phyloP scores from a whole-genome alignment of 2,329 filamentous ascomycete genomes.

The Trichophyton mentagrophytes region DNA sequence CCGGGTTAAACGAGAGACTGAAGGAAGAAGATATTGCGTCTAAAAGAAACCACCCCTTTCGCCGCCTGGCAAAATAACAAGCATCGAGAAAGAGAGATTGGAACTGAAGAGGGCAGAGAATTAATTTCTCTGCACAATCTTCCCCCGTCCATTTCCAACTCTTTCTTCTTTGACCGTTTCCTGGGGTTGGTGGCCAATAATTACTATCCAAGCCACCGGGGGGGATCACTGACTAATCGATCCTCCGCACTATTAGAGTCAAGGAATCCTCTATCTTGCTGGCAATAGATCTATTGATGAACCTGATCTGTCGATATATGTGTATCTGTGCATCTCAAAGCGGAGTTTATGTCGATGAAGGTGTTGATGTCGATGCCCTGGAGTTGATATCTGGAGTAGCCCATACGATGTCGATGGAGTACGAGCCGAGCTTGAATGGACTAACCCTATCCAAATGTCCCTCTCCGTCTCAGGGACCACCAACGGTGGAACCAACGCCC shows the following conservation, averaged over 20 bases:
- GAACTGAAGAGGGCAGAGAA: background rate
- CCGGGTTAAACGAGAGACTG: background rate
- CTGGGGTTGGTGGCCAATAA: background rate
- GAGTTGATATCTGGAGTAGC: too few relatives aligned
- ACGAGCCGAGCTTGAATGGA: background rate
- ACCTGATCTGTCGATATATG: background rate
- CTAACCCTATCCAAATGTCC: background rate
- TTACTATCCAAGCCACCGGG: background rate
- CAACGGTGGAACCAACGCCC: background rate
- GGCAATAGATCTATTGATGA: background rate
- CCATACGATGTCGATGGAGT: too few relatives aligned
- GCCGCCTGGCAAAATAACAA: background rate
- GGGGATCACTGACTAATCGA: constrained; percentile 1
- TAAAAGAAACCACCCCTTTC: background rate
- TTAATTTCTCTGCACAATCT: background rate
- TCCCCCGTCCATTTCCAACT: background rate
- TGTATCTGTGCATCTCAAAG: too few relatives aligned
- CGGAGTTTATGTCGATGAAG: too few relatives aligned
- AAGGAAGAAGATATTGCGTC: background rate
- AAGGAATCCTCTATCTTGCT: background rate
- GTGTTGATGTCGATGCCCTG: too few relatives aligned
- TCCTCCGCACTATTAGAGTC: background rate
- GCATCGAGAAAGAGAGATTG: background rate
- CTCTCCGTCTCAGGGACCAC: background rate
- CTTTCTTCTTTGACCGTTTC: background rate